Percentiles rank a stretch among this genome's conserved stretches.
Evolutionary conservation across 495 filamentous ascomycete genomes (phyloP).

Genomic region (Evernia prunastri): DNA sequence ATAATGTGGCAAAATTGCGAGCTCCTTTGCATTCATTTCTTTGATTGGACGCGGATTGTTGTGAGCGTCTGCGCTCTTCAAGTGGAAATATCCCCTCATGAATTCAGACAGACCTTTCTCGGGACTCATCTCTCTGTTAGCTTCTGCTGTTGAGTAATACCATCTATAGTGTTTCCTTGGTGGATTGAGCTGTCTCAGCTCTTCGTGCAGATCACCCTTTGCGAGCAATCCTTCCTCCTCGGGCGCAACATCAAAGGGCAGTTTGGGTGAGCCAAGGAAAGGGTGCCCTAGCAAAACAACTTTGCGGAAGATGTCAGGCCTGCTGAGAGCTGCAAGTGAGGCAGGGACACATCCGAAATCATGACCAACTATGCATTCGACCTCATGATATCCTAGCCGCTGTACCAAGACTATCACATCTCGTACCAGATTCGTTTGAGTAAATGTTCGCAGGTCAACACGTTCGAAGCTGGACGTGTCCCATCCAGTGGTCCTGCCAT

Average conservation of each 20-base stretch:
- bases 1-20: conserved; percentile 57
- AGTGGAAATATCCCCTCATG: conserved; percentile 59
- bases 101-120: conserved; percentile 49
- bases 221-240: conserved; percentile 32
- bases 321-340: conserved; percentile 52
- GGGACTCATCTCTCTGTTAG: conserved; percentile 55
- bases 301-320: conserved; percentile 57
- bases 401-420: conserved; percentile 57
- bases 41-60: conserved; percentile 49
- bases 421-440: conserved; percentile 52
- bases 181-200: conserved; percentile 44
- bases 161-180: conserved; percentile 64
- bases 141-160: conserved; percentile 56
- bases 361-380: conserved; percentile 58
- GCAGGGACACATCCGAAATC: conserved; percentile 59
- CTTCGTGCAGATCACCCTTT: conserved; percentile 46
- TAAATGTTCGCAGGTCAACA: conserved; percentile 52
- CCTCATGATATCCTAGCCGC: conserved; percentile 51
- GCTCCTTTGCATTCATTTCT: conserved; percentile 48
- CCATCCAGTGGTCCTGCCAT: conserved; percentile 60
- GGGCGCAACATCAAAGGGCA: conserved; percentile 4
- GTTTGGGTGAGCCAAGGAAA: conserved; percentile 42
- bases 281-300: conserved; percentile 52
- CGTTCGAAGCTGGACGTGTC: conserved; percentile 42
- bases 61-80: conserved; percentile 52